These are phyloP conservation scores for Mortierella sp. DNA, from an alignment of 371 early-diverging fungal genomes.

Conservation along the genomic window DNA sequence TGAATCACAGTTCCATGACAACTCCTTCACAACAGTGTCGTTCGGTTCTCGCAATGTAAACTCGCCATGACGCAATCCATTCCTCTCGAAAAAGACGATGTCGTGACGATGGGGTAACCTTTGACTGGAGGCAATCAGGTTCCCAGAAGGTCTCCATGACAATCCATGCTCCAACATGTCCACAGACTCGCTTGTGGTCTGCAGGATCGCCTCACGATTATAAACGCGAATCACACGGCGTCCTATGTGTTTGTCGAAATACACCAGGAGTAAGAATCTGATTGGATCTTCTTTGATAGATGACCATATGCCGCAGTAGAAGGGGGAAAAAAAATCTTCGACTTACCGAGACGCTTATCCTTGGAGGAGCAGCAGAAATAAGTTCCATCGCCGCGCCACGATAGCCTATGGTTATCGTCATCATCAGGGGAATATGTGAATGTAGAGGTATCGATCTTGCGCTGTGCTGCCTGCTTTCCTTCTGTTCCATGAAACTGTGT, in stretches of 20 bases:
- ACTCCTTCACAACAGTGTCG: conserved; percentile 48
- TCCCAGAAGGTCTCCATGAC: conserved; percentile 92
- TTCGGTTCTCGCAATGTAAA: conserved; percentile 80
- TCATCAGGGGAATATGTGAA: conserved; percentile 79
- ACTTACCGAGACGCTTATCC: conserved; percentile 68
- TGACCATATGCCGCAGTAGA: not conserved
- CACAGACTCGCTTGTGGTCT: conserved; percentile 86
- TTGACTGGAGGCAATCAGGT: conserved; percentile 89
- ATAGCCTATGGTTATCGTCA: conserved; percentile 78
- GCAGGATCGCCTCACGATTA: conserved; percentile 87
- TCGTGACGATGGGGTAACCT: conserved; percentile 85
- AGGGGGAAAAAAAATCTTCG: not conserved
- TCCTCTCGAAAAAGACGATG: conserved; percentile 94
- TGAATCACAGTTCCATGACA: conserved; percentile 93
- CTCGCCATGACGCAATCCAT: conserved; percentile 95
- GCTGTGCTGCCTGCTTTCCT: conserved; percentile 85
- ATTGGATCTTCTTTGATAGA: not conserved
- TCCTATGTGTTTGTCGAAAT: conserved; percentile 30
- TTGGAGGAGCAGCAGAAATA: conserved; percentile 81
- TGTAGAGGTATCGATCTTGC: conserved; percentile 64
- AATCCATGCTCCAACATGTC: conserved; percentile 86
- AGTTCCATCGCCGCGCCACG: conserved; percentile 95
- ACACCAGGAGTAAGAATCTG: not conserved
- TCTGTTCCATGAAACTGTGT: conserved; percentile 97
- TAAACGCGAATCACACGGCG: conserved; percentile 85